Conservation (phyloP, 106 monocot genomes). For the Vanilla planifolia region DNA sequence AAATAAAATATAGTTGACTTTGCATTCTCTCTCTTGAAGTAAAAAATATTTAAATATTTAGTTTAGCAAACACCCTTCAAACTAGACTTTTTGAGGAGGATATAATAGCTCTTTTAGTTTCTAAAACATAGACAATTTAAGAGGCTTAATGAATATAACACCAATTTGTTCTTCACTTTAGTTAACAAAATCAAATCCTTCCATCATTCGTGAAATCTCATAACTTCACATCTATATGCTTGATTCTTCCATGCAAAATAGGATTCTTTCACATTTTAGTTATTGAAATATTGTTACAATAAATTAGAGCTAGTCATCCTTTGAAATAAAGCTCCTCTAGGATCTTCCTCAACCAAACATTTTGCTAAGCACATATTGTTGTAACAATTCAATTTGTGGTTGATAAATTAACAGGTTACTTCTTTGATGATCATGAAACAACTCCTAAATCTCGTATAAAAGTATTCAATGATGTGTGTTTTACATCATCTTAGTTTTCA, state of each 20-base stretch:
- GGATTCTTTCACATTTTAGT: too few species aligned
- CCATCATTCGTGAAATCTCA: slow-evolving; percentile 2
- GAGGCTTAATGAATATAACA: slow-evolving; percentile 1
- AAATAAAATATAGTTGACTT: too few species aligned
- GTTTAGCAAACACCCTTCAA: too few species aligned
- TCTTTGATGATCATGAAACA: slow-evolving; percentile 19
- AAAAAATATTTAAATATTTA: too few species aligned
- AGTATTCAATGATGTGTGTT: slow-evolving; percentile 7
- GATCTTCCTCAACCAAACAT: slow-evolving; percentile 4
- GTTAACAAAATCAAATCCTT: not conserved
- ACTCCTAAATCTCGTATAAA: slow-evolving; percentile 1
- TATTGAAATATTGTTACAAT: slow-evolving; percentile 17
- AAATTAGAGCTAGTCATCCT: not conserved
- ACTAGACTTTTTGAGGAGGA: too few species aligned
- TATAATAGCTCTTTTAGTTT: too few species aligned
- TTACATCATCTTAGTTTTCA: slow-evolving; percentile 11
- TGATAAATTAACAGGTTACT: slow-evolving; percentile 1
- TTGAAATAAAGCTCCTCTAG: slow-evolving; percentile 5
- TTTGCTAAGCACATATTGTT: slow-evolving; percentile 8
- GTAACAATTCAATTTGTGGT: slow-evolving; percentile 11
- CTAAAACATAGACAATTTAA: too few species aligned
- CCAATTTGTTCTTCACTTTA: not conserved
- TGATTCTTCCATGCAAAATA: slow-evolving; percentile 7
- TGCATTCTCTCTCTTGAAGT: too few species aligned
- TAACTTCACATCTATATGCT: slow-evolving; percentile 8